Percentiles rank a stretch among this genome's conserved stretches.
Conservation (phyloP, 805 yeast species). For the Lipomyces yamadae region DNA sequence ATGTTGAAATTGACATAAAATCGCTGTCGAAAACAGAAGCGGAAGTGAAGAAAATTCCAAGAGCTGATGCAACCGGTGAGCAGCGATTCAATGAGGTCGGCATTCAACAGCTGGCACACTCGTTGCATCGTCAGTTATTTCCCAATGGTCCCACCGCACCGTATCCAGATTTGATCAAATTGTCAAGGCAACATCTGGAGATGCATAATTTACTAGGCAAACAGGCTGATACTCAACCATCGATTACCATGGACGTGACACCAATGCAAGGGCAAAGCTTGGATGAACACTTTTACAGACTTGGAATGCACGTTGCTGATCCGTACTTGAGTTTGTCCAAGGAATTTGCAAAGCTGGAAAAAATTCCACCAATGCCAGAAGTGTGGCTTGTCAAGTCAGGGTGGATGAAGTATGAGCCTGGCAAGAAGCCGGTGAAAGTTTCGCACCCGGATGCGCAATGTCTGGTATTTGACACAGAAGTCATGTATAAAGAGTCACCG, state of each 20-base stretch:
- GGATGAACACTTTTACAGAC: constrained; percentile 78
- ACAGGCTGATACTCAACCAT: constrained; percentile 63
- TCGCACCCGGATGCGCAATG: constrained; percentile 71
- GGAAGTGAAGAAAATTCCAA: neutral
- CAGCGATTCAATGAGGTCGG: constrained; percentile 72
- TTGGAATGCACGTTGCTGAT: constrained; percentile 64
- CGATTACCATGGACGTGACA: constrained; percentile 69
- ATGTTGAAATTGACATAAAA: constrained; percentile 4
- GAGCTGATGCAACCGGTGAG: constrained; percentile 19
- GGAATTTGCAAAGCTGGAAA: constrained; percentile 49
- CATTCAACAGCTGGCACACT: constrained; percentile 71
- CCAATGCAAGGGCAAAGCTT: constrained; percentile 69
- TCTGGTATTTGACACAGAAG: constrained; percentile 88
- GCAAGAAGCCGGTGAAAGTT: constrained; percentile 60
- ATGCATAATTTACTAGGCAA: constrained; percentile 76
- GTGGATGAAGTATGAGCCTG: constrained; percentile 75
- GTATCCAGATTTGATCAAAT: constrained; percentile 49
- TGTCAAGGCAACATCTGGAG: constrained; percentile 65
- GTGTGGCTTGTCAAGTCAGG: constrained; percentile 69
- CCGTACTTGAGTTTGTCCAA: constrained; percentile 63
- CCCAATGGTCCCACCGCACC: constrained; percentile 47
- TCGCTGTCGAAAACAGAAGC: neutral
- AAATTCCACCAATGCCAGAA: constrained; percentile 43
- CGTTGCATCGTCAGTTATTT: constrained; percentile 65
- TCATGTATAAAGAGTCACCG: constrained; percentile 70